These are phyloP conservation scores for Allantophomopsis cytisporea DNA, from an alignment of 2,329 filamentous ascomycete genomes.

Conservation along the genomic window DNA sequence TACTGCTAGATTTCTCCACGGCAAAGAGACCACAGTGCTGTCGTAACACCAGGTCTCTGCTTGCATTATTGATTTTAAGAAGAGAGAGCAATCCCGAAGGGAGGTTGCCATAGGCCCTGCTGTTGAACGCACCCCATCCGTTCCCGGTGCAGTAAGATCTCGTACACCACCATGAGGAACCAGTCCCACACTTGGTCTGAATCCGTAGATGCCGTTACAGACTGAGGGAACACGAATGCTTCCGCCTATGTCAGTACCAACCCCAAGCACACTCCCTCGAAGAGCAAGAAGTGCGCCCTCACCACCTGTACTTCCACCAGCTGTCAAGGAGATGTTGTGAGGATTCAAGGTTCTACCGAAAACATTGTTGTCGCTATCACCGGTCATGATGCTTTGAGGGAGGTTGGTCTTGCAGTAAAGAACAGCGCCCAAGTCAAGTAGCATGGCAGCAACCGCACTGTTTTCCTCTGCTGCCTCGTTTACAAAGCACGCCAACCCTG, in stretches of 20 bases:
- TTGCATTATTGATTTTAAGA: constrained; percentile 32
- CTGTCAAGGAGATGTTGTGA: constrained; percentile 36
- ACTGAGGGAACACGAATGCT: constrained; percentile 23
- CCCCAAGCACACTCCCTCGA: constrained; percentile 33
- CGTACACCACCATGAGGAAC: constrained; percentile 28
- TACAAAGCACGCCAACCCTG: constrained; percentile 39
- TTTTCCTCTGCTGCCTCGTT: constrained; percentile 34
- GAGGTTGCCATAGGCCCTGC: constrained; percentile 29
- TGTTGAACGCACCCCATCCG: constrained; percentile 29
- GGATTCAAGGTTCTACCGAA: constrained; percentile 49
- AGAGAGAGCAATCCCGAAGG: constrained; percentile 29
- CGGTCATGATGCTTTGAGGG: constrained; percentile 35
- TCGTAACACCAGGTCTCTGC: constrained; percentile 30
- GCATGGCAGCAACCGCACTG: constrained; percentile 31
- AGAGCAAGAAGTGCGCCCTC: constrained; percentile 44
- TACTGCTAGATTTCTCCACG: too few relatives aligned
- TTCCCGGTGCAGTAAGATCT: constrained; percentile 37
- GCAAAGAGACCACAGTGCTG: too few relatives aligned
- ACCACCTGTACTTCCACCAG: constrained; percentile 50
- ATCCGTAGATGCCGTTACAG: constrained; percentile 30
- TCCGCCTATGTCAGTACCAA: constrained; percentile 44
- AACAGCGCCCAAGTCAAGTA: constrained; percentile 42
- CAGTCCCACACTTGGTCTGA: constrained; percentile 22
- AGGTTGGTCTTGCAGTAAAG: constrained; percentile 46
- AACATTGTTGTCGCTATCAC: constrained; percentile 40